Evolutionary conservation across 306 rosid genomes (phyloP).

Genomic region (Sesbania bispinosa): DNA sequence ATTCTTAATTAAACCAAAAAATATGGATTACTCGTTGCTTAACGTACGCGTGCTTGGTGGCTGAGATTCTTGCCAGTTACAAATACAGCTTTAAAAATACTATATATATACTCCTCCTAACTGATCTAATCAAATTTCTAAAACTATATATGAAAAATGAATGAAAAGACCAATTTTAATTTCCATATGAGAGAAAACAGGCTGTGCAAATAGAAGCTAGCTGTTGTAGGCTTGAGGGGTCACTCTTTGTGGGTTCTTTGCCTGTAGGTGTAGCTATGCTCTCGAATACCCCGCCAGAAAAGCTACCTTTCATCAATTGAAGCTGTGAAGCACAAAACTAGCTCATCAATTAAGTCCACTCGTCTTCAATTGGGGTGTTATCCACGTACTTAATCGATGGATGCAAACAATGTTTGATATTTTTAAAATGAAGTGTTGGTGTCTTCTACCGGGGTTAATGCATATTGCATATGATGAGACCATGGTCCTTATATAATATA

Average conservation of each 20-base stretch:
- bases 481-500: neutral
- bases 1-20: too few species aligned
- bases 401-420: neutral
- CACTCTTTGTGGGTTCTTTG: neutral
- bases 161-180: neutral
- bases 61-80: too few species aligned
- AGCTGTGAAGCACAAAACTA: neutral
- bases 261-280: neutral
- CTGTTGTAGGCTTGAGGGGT: neutral
- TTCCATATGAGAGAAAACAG: neutral
- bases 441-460: neutral
- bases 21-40: too few species aligned
- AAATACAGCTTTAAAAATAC: too few species aligned
- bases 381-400: neutral
- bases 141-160: too few species aligned
- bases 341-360: neutral
- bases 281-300: neutral
- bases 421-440: neutral
- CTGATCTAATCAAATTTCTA: too few species aligned
- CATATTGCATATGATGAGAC: neutral
- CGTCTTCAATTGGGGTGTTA: neutral
- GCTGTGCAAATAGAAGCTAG: neutral
- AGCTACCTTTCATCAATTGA: neutral
- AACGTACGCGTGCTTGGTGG: too few species aligned
- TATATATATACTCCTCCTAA: too few species aligned